phyloP scores from a whole-genome alignment of 1,284 basidiomycete genomes.

The Malassezia furfur region DNA sequence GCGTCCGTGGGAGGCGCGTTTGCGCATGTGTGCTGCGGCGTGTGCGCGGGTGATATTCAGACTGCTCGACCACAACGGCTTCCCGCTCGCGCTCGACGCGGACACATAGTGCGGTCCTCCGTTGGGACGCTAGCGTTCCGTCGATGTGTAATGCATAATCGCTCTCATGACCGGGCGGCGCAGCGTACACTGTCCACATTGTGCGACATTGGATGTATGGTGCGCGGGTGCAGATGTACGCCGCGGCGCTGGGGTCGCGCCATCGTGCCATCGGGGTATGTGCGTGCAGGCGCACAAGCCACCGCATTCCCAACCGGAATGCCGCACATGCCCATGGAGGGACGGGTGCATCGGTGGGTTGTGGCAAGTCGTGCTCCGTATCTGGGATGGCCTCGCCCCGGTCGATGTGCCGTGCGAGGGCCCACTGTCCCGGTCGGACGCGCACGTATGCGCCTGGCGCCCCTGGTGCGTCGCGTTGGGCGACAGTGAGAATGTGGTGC shows the following conservation, averaged over 20 bases:
- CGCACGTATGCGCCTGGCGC: not conserved
- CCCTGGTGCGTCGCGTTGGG: not conserved
- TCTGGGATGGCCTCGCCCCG: not conserved
- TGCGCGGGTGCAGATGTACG: not conserved
- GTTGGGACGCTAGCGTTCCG: not conserved
- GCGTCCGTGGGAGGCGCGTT: no score
- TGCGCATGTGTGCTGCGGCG: no score
- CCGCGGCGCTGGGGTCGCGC: not conserved
- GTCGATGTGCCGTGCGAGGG: not conserved
- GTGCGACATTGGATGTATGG: not conserved
- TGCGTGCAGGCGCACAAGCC: constrained; percentile 12
- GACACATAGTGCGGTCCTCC: not conserved
- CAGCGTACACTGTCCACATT: constrained; percentile 4
- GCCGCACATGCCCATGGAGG: not conserved
- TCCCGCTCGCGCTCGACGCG: constrained; percentile 4
- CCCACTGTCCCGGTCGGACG: not conserved
- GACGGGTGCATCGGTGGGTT: not conserved
- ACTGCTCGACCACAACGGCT: not conserved
- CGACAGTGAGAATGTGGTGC: not conserved
- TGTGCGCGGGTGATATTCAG: no score
- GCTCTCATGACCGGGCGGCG: not conserved
- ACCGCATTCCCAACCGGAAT: constrained; percentile 4
- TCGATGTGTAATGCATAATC: constrained; percentile 5
- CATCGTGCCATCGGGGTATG: constrained; percentile 7
- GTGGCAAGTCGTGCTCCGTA: not conserved